A percentile compares a stretch with the other conserved stretches of the same genome.
These are phyloP conservation scores for Sugiyamaella castrensis DNA, from an alignment of 1,139 yeast species.

Conservation along the genomic window DNA sequence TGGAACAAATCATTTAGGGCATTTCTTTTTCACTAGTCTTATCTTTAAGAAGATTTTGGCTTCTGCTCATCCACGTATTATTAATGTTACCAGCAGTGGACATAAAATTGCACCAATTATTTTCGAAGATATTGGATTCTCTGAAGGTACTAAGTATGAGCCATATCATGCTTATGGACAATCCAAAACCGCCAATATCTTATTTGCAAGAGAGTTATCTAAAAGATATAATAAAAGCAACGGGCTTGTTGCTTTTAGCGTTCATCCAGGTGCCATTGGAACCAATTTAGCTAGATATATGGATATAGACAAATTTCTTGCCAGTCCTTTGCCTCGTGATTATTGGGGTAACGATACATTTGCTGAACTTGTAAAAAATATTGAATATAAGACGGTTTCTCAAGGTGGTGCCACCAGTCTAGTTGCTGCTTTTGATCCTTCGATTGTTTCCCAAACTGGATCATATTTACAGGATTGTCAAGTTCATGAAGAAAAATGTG, in stretches of 20 bases:
- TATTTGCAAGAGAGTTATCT: constrained; percentile 6
- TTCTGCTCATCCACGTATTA: constrained; percentile 55
- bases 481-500: constrained; percentile 14
- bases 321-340: constrained; percentile 1
- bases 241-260: constrained; percentile 14
- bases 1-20: constrained; percentile 72
- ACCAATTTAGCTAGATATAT: constrained; percentile 15
- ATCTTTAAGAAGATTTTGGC: constrained; percentile 57
- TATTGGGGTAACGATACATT: constrained; percentile 3
- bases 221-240: constrained; percentile 4
- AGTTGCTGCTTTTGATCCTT: constrained; percentile 14
- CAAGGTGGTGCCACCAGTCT: constrained; percentile 15
- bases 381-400: background rate
- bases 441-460: constrained; percentile 4
- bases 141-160: constrained; percentile 17
- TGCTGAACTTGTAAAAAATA: background rate
- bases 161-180: constrained; percentile 28
- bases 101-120: constrained; percentile 42
- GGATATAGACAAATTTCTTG: constrained; percentile 2
- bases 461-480: constrained; percentile 8
- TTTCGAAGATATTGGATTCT: constrained; percentile 25
- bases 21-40: constrained; percentile 41
- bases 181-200: constrained; percentile 31
- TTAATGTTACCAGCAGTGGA: constrained; percentile 66
- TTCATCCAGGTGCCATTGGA: constrained; percentile 18